Conservation (phyloP, 2,329 filamentous ascomycete species). For the Verticillium klebahnii region DNA sequence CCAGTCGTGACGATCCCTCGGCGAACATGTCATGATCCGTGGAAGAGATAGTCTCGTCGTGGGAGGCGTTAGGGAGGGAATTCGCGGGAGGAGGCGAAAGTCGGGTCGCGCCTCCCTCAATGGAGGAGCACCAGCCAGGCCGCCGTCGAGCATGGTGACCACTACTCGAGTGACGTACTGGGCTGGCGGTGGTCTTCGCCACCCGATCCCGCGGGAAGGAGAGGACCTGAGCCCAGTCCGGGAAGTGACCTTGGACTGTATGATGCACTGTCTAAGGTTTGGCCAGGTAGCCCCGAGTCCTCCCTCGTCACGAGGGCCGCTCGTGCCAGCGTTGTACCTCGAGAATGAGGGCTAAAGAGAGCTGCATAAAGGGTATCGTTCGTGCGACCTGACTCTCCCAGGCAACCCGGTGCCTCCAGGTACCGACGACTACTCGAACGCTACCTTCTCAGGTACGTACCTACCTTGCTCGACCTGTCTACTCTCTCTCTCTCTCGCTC, state of each 20-base stretch:
- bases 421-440: neutral
- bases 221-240: neutral
- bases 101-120: neutral
- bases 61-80: neutral
- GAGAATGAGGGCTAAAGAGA: neutral
- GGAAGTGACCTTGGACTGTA: neutral
- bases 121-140: neutral
- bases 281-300: neutral
- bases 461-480: neutral
- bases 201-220: neutral
- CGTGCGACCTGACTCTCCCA: neutral
- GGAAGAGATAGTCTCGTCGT: neutral
- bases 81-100: neutral
- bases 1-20: neutral
- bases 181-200: neutral
- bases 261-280: neutral
- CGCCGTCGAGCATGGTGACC: neutral
- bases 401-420: neutral
- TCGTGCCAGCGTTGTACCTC: neutral
- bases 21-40: neutral
- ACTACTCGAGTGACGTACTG: neutral
- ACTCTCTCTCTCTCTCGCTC: neutral
- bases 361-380: neutral
- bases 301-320: neutral
- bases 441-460: no score